These are phyloP conservation scores for Herpetospermum pedunculosum DNA, from an alignment of 306 rosid genomes.

Conservation along the genomic window DNA sequence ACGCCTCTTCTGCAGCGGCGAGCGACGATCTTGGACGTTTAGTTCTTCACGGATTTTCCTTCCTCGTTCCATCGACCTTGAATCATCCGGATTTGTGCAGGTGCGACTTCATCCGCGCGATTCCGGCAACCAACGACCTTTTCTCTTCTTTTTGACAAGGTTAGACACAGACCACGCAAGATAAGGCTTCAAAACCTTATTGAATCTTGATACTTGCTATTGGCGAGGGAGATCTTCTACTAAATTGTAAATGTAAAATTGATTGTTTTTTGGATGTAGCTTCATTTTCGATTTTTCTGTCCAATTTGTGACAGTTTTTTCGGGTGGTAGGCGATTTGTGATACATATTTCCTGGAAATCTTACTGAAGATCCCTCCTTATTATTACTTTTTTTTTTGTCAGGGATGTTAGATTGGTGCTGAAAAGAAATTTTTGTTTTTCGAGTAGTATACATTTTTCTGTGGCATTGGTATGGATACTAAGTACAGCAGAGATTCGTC, in stretches of 20 bases:
- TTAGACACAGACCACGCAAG: no score
- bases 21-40: no score
- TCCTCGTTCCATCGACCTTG: no score
- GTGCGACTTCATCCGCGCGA: no score
- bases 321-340: not conserved
- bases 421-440: not conserved
- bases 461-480: slow-evolving; percentile 32
- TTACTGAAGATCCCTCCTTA: not conserved
- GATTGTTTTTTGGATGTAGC: not conserved
- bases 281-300: not conserved
- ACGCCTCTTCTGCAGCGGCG: no score
- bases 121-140: no score
- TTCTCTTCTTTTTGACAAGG: no score
- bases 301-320: not conserved
- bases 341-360: not conserved
- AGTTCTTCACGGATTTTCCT: no score
- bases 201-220: not conserved
- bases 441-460: not conserved
- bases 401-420: not conserved
- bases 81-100: no score
- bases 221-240: not conserved
- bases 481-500: slow-evolving; percentile 31
- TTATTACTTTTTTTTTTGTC: not conserved
- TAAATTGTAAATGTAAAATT: not conserved
- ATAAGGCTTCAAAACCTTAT: no score